Percentiles rank a stretch among this genome's conserved stretches.
These are phyloP conservation scores for Lecanoromycetidae sp. DNA, from an alignment of 2,329 filamentous ascomycete species.

Conservation along the genomic window DNA sequence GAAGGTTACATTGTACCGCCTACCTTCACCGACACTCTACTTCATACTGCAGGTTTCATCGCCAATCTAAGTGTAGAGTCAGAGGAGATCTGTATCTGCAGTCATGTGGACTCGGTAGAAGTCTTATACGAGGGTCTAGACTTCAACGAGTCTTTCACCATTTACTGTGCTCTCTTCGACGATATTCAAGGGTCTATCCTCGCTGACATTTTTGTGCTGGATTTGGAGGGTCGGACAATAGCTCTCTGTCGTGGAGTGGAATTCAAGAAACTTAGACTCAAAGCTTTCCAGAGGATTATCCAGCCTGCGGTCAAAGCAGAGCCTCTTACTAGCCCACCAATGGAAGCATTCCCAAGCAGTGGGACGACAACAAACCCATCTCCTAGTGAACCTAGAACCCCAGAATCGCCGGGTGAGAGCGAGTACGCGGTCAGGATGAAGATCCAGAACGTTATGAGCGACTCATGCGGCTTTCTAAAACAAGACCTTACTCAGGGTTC, in stretches of 20 bases:
- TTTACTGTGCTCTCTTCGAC: neutral
- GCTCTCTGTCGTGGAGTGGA: slow-evolving; percentile 22
- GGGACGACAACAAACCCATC: neutral
- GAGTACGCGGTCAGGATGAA: neutral
- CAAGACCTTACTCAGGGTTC: slow-evolving; percentile 16
- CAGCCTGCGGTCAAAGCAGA: slow-evolving; percentile 22
- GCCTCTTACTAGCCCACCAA: slow-evolving; percentile 19
- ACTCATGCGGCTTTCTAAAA: slow-evolving; percentile 18
- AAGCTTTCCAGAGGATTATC: slow-evolving; percentile 21
- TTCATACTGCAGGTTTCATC: slow-evolving; percentile 25
- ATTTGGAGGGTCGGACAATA: slow-evolving; percentile 15
- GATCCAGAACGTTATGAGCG: neutral
- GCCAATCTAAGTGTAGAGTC: slow-evolving; percentile 22
- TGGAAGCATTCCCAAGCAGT: neutral
- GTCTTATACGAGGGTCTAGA: neutral
- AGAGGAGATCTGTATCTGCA: slow-evolving; percentile 24
- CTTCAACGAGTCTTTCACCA: neutral
- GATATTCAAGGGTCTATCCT: neutral
- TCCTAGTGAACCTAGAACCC: neutral
- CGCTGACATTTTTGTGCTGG: neutral
- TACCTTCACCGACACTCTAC: slow-evolving; percentile 24
- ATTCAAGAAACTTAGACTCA: slow-evolving; percentile 24
- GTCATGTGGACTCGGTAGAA: slow-evolving; percentile 2
- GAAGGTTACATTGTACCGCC: slow-evolving; percentile 21
- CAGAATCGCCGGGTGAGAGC: neutral